A percentile compares a stretch with the other conserved stretches of the same genome.
Conservation (phyloP, 1,139 yeast species). For the Sugiyamaella japonica region DNA sequence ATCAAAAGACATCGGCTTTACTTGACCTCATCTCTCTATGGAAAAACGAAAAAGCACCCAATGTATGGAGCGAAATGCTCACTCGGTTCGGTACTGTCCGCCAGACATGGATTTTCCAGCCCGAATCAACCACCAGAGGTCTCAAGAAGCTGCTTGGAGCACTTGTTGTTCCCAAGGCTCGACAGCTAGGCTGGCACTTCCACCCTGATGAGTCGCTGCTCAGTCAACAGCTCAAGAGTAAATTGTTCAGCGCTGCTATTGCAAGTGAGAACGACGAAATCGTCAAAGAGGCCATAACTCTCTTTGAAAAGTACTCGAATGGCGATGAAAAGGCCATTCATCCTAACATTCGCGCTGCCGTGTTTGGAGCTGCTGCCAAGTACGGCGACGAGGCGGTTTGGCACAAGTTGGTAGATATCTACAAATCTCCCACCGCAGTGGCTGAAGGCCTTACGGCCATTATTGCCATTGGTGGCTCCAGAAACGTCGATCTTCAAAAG, state of each 20-base stretch:
- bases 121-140: conserved; percentile 53
- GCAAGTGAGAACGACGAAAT: conserved; percentile 57
- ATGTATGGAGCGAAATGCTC: conserved; percentile 73
- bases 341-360: conserved; percentile 74
- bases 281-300: conserved; percentile 52
- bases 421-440: conserved; percentile 61
- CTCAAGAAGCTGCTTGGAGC: conserved; percentile 59
- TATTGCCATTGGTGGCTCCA: conserved; percentile 71
- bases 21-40: conserved; percentile 65
- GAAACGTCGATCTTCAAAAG: conserved; percentile 55
- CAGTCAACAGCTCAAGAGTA: conserved; percentile 71
- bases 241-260: conserved; percentile 70
- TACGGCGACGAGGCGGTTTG: conserved; percentile 59
- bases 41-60: conserved; percentile 51
- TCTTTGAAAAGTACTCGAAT: conserved; percentile 58
- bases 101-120: conserved; percentile 71
- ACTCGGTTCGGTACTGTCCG: conserved; percentile 56
- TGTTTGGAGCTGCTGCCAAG: conserved; percentile 68
- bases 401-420: conserved; percentile 62
- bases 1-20: conserved; percentile 64
- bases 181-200: conserved; percentile 70
- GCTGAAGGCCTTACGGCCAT: conserved; percentile 81
- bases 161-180: conserved; percentile 59
- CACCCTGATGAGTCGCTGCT: conserved; percentile 64
- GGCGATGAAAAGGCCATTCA: conserved; percentile 69